A percentile compares a stretch with the other conserved stretches of the same genome.
These are phyloP conservation scores for Aegilops umbellulata DNA, from an alignment of 176 grass and related monocot species.

Conservation along the genomic window DNA sequence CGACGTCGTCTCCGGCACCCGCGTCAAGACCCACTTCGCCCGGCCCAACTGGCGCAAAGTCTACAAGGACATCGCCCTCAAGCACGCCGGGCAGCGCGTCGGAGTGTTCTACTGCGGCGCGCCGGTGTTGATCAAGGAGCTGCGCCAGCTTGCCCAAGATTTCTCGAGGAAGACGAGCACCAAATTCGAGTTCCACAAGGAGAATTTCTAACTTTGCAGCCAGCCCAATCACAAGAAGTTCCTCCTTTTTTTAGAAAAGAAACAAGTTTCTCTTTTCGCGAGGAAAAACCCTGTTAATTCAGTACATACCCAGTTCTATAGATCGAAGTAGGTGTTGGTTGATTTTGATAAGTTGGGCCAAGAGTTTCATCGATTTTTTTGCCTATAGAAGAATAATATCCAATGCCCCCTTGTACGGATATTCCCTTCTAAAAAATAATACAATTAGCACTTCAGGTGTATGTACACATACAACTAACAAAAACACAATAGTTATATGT, in stretches of 20 bases:
- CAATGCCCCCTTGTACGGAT: too few species aligned
- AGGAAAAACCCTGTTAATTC: not conserved
- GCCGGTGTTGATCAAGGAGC: conserved; percentile 63
- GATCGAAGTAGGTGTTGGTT: too few species aligned
- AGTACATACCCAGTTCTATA: too few species aligned
- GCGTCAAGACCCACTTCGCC: conserved; percentile 93
- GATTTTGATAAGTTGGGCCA: too few species aligned
- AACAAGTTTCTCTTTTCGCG: not conserved
- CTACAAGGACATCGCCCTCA: conserved; percentile 78
- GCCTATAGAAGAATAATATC: too few species aligned
- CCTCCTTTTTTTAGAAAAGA: not conserved
- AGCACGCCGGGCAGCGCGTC: conserved; percentile 64
- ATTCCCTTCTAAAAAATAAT: too few species aligned
- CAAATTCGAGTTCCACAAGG: conserved; percentile 92
- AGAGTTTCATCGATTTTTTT: too few species aligned
- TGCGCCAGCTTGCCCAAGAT: conserved; percentile 65
- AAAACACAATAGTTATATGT: too few species aligned
- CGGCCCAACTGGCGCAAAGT: conserved; percentile 87
- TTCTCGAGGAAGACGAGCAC: conserved; percentile 79
- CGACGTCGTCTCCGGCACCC: conserved; percentile 80
- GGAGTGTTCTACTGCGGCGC: conserved; percentile 96
- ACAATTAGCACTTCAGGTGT: too few species aligned
- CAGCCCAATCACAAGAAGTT: not conserved
- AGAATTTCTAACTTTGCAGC: conserved; percentile 56
- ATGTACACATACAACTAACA: too few species aligned